phyloP scores from a whole-genome alignment of 805 yeast genomes.

The Yarrowia sp. region DNA sequence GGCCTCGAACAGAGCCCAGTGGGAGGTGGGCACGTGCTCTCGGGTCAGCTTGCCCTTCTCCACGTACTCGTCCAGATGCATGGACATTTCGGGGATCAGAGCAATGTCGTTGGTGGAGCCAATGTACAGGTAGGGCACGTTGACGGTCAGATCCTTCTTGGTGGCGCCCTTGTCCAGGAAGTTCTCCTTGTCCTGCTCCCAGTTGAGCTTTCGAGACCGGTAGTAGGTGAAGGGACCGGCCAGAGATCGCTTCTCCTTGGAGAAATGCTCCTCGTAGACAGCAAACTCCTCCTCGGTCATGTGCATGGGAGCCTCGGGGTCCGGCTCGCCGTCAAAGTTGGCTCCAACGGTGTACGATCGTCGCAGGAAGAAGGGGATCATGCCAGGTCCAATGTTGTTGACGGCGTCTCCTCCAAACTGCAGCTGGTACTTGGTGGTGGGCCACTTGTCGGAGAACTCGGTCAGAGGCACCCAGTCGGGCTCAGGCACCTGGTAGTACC shows the following conservation, averaged over 20 bases:
- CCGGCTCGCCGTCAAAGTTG: conserved; percentile 32
- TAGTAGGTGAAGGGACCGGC: conserved; percentile 38
- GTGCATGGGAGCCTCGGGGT: conserved; percentile 35
- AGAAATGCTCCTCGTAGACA: conserved; percentile 30
- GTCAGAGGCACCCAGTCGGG: conserved; percentile 37
- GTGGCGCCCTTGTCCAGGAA: conserved; percentile 35
- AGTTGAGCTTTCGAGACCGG: conserved; percentile 39
- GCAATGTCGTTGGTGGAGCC: conserved; percentile 39
- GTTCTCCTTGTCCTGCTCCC: conserved; percentile 39
- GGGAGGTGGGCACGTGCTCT: conserved; percentile 30
- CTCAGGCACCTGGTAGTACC: conserved; percentile 38
- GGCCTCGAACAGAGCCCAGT: conserved; percentile 37
- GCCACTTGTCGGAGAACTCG: conserved; percentile 39
- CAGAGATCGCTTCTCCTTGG: conserved; percentile 36
- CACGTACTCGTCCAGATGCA: conserved; percentile 35
- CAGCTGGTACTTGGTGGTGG: conserved; percentile 36
- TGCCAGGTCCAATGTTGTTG: conserved; percentile 31
- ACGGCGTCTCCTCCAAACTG: conserved; percentile 39
- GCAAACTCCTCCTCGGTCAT: conserved; percentile 40
- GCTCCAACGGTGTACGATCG: conserved; percentile 36
- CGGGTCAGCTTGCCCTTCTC: conserved; percentile 39
- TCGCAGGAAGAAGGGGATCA: conserved; percentile 33
- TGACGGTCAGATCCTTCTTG: conserved; percentile 33
- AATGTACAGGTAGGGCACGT: conserved; percentile 38
- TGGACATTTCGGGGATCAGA: conserved; percentile 36